A percentile compares a stretch with the other conserved stretches of the same genome.
Evolutionary conservation across 2,329 filamentous ascomycete species (phyloP).

Genomic region (Gliomastix tumulicola): DNA sequence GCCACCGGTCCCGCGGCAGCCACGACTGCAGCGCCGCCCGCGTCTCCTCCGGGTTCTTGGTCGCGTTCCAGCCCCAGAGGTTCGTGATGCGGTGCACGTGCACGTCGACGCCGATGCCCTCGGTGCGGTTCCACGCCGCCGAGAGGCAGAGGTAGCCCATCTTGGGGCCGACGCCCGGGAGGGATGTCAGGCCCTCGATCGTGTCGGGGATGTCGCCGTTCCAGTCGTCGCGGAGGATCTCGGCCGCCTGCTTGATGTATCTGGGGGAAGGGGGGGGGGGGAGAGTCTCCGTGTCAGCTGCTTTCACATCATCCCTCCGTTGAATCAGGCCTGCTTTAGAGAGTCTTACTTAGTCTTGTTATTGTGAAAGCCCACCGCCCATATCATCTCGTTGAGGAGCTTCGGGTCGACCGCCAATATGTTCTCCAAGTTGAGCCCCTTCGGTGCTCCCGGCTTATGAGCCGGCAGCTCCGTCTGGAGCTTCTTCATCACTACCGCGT

Average conservation of each 20-base stretch:
- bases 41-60: conserved; percentile 76
- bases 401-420: conserved; percentile 65
- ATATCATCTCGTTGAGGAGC: conserved; percentile 65
- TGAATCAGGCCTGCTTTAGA: too few relatives aligned
- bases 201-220: conserved; percentile 73
- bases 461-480: conserved; percentile 68
- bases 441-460: conserved; percentile 30
- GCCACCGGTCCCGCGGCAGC: conserved; percentile 80
- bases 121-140: conserved; percentile 55
- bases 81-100: conserved; percentile 95
- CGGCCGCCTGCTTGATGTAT: conserved; percentile 66
- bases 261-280: conserved; percentile 17
- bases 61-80: conserved; percentile 86
- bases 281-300: not conserved
- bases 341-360: conserved; percentile 78
- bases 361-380: conserved; percentile 87
- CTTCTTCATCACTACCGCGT: conserved; percentile 71
- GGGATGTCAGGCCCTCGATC: conserved; percentile 64
- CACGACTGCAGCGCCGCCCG: conserved; percentile 68
- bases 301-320: too few relatives aligned
- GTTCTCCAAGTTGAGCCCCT: conserved; percentile 66
- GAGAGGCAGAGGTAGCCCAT: conserved; percentile 89
- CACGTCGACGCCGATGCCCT: conserved; percentile 88
- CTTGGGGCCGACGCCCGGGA: conserved; percentile 88
- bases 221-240: conserved; percentile 64